phyloP scores from a whole-genome alignment of 225 moss, liverwort and hornwort species.

The Physcomitrium patens region DNA sequence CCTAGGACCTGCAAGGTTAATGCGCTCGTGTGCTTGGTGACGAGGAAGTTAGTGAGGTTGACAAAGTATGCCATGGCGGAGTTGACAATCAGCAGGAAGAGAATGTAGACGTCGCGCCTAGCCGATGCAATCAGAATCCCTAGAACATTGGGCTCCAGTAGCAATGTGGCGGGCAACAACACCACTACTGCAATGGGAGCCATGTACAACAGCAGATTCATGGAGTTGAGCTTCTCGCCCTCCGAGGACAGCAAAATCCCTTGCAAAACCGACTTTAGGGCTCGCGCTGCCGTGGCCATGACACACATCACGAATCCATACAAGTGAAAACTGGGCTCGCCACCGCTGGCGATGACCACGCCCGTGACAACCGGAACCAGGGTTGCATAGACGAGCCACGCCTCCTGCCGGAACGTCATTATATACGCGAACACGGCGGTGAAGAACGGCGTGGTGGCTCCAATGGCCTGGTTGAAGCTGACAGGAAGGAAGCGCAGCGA shows the following conservation, averaged over 20 bases:
- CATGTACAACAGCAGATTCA: slow-evolving; percentile 97
- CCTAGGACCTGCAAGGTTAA: slow-evolving; percentile 95
- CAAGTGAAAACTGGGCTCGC: slow-evolving; percentile 92
- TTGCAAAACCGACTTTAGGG: slow-evolving; percentile 93
- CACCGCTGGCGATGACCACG: slow-evolving; percentile 93
- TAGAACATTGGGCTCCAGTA: slow-evolving; percentile 85
- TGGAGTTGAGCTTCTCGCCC: slow-evolving; percentile 98
- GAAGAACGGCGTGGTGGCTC: slow-evolving; percentile 98
- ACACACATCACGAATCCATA: slow-evolving; percentile 94
- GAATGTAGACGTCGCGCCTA: slow-evolving; percentile 63
- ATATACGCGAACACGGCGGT: slow-evolving; percentile 92
- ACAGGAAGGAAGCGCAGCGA: slow-evolving; percentile 90
- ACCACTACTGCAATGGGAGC: slow-evolving; percentile 96
- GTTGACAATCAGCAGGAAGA: slow-evolving; percentile 75
- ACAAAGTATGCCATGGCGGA: slow-evolving; percentile 98
- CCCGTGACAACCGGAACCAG: slow-evolving; percentile 92
- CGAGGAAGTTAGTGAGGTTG: slow-evolving; percentile 95
- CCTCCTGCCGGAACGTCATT: slow-evolving; percentile 90
- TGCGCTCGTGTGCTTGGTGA: slow-evolving; percentile 96
- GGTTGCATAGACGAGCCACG: slow-evolving; percentile 84
- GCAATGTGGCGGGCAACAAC: slow-evolving; percentile 80
- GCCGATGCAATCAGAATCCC: slow-evolving; percentile 80
- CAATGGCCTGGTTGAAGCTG: slow-evolving; percentile 97
- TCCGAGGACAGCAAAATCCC: slow-evolving; percentile 89
- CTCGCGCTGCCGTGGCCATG: slow-evolving; percentile 89